Evolutionary conservation across 106 monocot species (phyloP).

Genomic region (Ottelia alismoides): DNA sequence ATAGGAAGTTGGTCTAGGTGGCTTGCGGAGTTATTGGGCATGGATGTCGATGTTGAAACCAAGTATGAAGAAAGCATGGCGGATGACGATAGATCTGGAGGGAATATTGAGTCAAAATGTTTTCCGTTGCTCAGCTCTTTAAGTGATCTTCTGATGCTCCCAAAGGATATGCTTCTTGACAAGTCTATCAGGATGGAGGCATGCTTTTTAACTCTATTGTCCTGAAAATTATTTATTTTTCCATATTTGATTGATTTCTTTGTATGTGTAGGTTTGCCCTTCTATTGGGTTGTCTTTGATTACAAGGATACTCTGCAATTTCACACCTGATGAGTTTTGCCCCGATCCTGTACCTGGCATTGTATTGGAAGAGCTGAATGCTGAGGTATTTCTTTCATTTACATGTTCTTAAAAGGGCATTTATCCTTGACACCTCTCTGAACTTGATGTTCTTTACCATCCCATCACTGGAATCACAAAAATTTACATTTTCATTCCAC

Average conservation of each 20-base stretch:
- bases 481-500: too few species aligned
- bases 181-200: constrained; percentile 78
- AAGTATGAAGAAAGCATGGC: constrained; percentile 15
- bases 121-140: constrained; percentile 57
- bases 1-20: constrained; percentile 86
- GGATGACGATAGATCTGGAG: constrained; percentile 12
- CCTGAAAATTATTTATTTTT: not conserved
- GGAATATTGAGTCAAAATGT: constrained; percentile 19
- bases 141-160: constrained; percentile 87
- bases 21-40: constrained; percentile 52
- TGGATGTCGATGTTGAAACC: constrained; percentile 39
- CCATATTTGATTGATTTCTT: too few species aligned
- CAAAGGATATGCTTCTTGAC: constrained; percentile 82
- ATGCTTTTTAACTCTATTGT: not conserved
- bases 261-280: constrained; percentile 91
- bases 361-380: constrained; percentile 63
- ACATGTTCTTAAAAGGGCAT: not conserved
- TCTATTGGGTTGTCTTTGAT: constrained; percentile 47
- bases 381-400: constrained; percentile 38
- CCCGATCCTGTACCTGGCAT: constrained; percentile 63
- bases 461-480: too few species aligned
- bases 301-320: constrained; percentile 63
- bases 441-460: too few species aligned
- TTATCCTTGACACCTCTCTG: too few species aligned
- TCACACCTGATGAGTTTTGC: constrained; percentile 85